Percentiles rank a stretch among this genome's conserved stretches.
phyloP scores from a whole-genome alignment of 345 rosid species.

The Angophora floribunda region DNA sequence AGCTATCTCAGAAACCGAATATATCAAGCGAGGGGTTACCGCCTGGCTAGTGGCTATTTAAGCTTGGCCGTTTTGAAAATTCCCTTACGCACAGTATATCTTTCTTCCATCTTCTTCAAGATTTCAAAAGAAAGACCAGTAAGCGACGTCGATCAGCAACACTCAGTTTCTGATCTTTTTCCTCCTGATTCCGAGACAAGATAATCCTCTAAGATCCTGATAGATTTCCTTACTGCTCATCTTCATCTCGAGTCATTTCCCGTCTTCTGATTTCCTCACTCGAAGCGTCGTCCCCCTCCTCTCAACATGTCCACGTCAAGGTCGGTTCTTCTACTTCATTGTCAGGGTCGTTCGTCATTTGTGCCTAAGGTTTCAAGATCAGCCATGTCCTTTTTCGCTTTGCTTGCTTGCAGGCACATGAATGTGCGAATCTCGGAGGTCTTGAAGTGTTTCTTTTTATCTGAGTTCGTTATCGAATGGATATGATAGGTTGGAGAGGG shows the following conservation, averaged over 20 bases:
- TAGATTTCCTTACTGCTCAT: neutral
- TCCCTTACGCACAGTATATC: neutral
- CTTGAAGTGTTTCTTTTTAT: neutral
- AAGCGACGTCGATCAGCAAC: neutral
- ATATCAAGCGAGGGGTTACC: neutral
- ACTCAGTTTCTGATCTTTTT: neutral
- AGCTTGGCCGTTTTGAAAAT: neutral
- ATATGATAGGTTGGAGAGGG: constrained; percentile 11
- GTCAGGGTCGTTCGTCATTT: neutral
- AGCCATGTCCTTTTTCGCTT: neutral
- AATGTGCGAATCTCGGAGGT: neutral
- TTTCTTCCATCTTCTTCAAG: neutral
- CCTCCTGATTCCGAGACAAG: neutral
- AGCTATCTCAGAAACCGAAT: neutral
- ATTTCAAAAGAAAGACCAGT: neutral
- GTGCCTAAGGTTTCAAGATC: neutral
- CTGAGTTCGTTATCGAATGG: neutral
- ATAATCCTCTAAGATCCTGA: neutral
- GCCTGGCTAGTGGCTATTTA: neutral
- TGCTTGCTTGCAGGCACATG: neutral
- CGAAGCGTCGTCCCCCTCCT: neutral
- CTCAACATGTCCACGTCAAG: neutral
- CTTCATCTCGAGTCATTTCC: neutral
- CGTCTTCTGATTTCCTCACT: neutral
- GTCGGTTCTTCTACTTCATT: neutral